Base-by-base conservation (phyloP, 2,329 filamentous ascomycete species). In the Arthrobotrys musiformis region DNA sequence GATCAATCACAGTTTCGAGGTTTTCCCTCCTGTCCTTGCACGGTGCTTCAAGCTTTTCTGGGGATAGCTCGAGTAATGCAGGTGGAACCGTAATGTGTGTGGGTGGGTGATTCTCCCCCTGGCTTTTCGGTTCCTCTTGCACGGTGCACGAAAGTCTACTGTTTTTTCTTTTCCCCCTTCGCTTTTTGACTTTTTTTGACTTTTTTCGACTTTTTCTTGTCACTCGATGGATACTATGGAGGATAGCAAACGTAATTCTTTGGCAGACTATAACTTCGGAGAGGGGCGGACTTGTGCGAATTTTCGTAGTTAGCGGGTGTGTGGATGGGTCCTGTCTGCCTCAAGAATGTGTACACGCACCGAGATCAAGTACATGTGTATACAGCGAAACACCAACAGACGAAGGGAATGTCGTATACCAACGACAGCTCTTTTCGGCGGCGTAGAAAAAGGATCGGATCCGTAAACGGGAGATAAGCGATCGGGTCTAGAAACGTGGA, bases 401-500 rank as follows among this genome's bases (percentile, higher is more conserved):
- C n/a, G n/a, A n/a, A n/a, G n/a, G 11, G 26, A 54, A 54, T 54
- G 50, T 56, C 50, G 50, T 56, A 33, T 19, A 28, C 30, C 33
- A 30, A 66, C 58, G 44, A 66, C 58, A 37, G 15, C 61, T 66
- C 46, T 66, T 64, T 66, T 44, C 61, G 61, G 52, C 33, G 61
- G 70, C 26, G 24, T 11, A 48, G 28, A 26, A 17, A 70, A 13
- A 70, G 48, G 56, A 8, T 77, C 66, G 62, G 73, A 60, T 77
- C 66, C 73, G 58, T 66, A 70, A 70, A 70, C 73, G 66, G 66
- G 66, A 70, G 66, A 77, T 70, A 77, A 77, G 73, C 60, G 73
- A 70, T 62, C 35, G 37, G 60, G 54, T 67, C 73, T 77, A 70
- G 66, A 77, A 77, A 77, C 73, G 73, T 77, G 72, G 69, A n/a